These are phyloP conservation scores for Daldinia caldariorum DNA, from an alignment of 495 filamentous ascomycete genomes.

Conservation along the genomic window DNA sequence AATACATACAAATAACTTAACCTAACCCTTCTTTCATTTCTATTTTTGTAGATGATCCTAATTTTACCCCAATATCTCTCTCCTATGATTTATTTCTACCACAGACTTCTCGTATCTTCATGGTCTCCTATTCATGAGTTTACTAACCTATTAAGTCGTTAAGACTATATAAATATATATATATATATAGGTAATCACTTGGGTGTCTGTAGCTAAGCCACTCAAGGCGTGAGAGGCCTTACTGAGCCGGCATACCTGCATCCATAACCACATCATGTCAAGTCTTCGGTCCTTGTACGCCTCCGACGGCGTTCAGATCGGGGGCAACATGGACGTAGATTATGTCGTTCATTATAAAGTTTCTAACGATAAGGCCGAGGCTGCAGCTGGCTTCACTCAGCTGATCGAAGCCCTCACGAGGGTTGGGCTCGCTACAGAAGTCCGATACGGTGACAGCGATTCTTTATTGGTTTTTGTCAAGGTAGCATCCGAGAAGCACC, in stretches of 20 bases:
- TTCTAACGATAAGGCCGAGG: constrained; percentile 68
- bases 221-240: not conserved
- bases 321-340: constrained; percentile 71
- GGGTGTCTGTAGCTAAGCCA: not conserved
- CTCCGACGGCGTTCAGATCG: constrained; percentile 45
- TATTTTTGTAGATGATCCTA: not conserved
- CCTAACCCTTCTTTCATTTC: too few relatives aligned
- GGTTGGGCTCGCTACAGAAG: constrained; percentile 84
- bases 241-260: not conserved
- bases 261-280: constrained; percentile 47
- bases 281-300: constrained; percentile 46
- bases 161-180: too few relatives aligned
- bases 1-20: not conserved
- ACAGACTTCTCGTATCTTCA: not conserved
- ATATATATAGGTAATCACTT: too few relatives aligned
- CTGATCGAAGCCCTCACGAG: constrained; percentile 75
- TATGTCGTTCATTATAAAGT: constrained; percentile 90
- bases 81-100: too few relatives aligned
- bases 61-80: not conserved
- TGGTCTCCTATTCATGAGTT: not conserved
- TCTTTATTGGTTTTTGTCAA: constrained; percentile 86
- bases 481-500: constrained; percentile 71
- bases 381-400: constrained; percentile 75
- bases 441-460: constrained; percentile 78
- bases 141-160: not conserved